These are phyloP conservation scores for Lunularia cruciata DNA, from an alignment of 225 moss, liverwort and hornwort species.

Conservation along the genomic window DNA sequence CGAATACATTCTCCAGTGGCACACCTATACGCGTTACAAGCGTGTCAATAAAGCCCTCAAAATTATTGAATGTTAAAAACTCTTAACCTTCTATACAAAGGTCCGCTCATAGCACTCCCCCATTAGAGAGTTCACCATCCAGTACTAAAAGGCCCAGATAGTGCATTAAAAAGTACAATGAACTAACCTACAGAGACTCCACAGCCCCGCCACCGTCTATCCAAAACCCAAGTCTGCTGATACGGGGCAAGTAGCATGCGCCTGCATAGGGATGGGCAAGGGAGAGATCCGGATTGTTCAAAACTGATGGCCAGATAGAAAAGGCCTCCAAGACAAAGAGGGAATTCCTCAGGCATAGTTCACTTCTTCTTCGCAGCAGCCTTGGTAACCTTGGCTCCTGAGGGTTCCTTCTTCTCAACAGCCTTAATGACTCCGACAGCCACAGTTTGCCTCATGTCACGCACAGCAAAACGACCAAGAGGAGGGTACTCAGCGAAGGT, in stretches of 20 bases:
- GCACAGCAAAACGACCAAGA: conserved; percentile 61
- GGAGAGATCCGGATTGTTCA: not conserved
- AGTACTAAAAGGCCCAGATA: not conserved
- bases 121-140: not conserved
- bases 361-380: conserved; percentile 57
- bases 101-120: not conserved
- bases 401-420: conserved; percentile 52
- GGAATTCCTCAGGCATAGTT: conserved; percentile 1
- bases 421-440: conserved; percentile 57
- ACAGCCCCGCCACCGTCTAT: conserved; percentile 43
- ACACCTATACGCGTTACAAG: too few species aligned
- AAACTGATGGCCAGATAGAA: too few species aligned
- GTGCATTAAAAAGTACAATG: not conserved
- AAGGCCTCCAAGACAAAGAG: not conserved
- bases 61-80: too few species aligned
- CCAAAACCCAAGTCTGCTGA: conserved; percentile 35
- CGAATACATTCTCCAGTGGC: too few species aligned
- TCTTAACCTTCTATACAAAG: too few species aligned
- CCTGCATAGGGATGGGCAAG: conserved; percentile 1
- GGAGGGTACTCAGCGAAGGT: conserved; percentile 67
- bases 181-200: conserved; percentile 8
- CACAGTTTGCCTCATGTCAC: conserved; percentile 54
- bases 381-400: conserved; percentile 50
- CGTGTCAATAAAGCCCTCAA: too few species aligned
- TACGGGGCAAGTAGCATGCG: conserved; percentile 30